Base-by-base conservation (phyloP, 768 basidiomycete species). In the Psilocybe cubensis region DNA sequence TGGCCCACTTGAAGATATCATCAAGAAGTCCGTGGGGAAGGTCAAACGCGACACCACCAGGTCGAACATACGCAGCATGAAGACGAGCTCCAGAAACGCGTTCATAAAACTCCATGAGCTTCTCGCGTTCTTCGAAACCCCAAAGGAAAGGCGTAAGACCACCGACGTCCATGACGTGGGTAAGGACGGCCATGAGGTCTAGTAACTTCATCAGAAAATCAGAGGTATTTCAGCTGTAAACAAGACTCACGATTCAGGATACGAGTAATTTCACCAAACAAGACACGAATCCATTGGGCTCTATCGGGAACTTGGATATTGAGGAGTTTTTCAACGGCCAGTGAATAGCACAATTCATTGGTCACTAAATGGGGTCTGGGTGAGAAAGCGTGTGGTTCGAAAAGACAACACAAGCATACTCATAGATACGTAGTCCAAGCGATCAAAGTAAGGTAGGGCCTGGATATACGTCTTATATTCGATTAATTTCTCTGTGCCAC, bases 51-150 rank as follows among this genome's bases (percentile, higher is more conserved):
- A 99, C 96, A 66, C 96, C 96, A 59, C 96, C 96, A 1, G 96
- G 96, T 59, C 96, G 91, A 46, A 98, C 90, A 71, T 98, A 99
- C n/a, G 96, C 96, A 4, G 94, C 88, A 68, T 99, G 96, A 67
- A 99, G 83, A 54, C 96, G 95, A 4, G 96, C 96, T 62, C 96
- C 96, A 8, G 96, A 98, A 38, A 98, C 96, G 55, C 96, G 94
- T 76, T 99, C 96, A 73, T 99, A 99, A 76, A 98, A 99, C 71
- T 99, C 96, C 96, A 98, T 98, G 61, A 98, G 86, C 80, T 99
- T 99, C 78, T 98, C 96, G 54, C 96, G 94, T 74, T 99, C 96
- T 75, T 98, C 96, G 81, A 98, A 98, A 66, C 96, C 96, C 95
- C 96, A 99, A 27, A 99, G 80, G 88, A 98, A 99, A 33, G 96